Evolutionary conservation across 305 asterid species (phyloP).

Genomic region (Fraxinus nigra): DNA sequence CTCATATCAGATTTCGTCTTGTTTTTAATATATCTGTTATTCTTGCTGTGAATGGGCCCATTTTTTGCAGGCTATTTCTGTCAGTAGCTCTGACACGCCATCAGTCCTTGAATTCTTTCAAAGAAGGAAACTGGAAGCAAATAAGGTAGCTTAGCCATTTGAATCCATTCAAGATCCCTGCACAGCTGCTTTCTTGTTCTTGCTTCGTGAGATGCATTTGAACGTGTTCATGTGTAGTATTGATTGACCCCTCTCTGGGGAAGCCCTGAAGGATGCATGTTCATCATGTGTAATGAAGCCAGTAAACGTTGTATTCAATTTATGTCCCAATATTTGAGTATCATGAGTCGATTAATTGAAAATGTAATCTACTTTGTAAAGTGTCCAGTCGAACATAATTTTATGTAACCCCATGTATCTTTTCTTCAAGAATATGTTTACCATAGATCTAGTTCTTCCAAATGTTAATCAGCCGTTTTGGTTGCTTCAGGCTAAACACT

Average conservation of each 20-base stretch:
- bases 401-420: neutral
- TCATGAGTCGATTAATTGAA: neutral
- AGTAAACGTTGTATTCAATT: constrained; percentile 1
- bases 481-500: constrained; percentile 69
- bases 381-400: constrained; percentile 18
- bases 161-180: neutral
- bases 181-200: neutral
- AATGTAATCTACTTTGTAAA: constrained; percentile 4
- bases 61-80: constrained; percentile 66
- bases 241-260: constrained; percentile 7
- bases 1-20: constrained; percentile 3
- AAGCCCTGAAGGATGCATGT: constrained; percentile 11
- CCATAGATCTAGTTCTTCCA: neutral
- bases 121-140: constrained; percentile 83
- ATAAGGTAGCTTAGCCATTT: constrained; percentile 50
- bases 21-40: constrained; percentile 18
- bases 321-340: neutral
- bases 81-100: constrained; percentile 86
- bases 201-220: neutral
- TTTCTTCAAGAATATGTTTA: neutral
- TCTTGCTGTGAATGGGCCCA: constrained; percentile 19
- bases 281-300: constrained; percentile 15
- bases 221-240: neutral
- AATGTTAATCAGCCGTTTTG: constrained; percentile 15
- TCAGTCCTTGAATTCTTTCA: constrained; percentile 79